Evolutionary conservation across 2,329 filamentous ascomycete genomes (phyloP), one percentile per base, ranked within the genome.

Genomic region (Sporothrix protearum): DNA sequence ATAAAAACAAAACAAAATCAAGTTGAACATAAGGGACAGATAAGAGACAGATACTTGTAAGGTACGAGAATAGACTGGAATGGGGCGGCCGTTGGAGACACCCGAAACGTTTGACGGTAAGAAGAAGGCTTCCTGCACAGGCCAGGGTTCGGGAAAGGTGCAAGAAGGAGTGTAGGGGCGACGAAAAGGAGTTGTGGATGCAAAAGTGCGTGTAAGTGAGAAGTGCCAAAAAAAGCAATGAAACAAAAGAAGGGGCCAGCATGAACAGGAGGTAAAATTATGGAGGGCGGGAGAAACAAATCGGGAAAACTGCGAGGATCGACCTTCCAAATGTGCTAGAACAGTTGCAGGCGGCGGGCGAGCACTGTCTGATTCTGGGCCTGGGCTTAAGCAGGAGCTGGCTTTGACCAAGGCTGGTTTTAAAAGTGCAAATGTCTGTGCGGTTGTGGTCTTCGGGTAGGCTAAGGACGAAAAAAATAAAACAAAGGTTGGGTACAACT

Each of bases 21-120:
- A 45, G 36, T 10, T 42, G 59, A 28, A 45, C 22, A 19, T 28
- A 45, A 45, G 36, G 36, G n/a, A 45, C 59, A 2, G n/a, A 12
- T 33, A 10, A 28, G 61, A 64, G 14, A 47, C 39, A 64, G 19
- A 19, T n/a, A 51, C 47, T 22, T 51, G 47, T 22, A 22, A 30
- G 22, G 61, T 19, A 28, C 22, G 14, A 30, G 42, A 64, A 47
- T 22, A 42, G 45, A n/a, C 39, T 47, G 39, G 61, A 47, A 47
- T 64, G 61, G 61, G 61, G 61, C 22, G 30, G 25, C 61, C 61
- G 42, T 28, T 64, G 49, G n/a, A 68, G 66, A 30, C 49, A 42
- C n/a, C 49, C 42, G 49, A 57, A 19, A 57, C 47, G 36, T 68
- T 51, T 53, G 42, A 66, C 10, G 63, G 36, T 14, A 36, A 30